Evolutionary conservation across 331 rosid genomes (phyloP).

Genomic region (Malus hybrid): DNA sequence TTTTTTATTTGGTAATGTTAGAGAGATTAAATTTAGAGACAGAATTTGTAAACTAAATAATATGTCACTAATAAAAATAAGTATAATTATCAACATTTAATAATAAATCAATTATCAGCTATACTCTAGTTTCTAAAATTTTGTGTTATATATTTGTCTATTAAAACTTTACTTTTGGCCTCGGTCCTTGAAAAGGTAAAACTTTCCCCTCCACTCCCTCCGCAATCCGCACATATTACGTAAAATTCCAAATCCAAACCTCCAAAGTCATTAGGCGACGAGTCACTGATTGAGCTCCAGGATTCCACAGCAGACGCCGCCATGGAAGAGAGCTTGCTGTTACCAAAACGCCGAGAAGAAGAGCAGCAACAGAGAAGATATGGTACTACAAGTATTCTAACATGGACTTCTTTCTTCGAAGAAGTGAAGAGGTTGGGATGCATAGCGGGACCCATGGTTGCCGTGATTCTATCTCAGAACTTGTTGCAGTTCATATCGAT

Average conservation of each 20-base stretch:
- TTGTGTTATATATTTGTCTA: too few species aligned
- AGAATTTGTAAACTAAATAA: rapidly evolving
- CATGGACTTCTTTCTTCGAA: conserved; percentile 5
- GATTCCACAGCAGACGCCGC: not conserved
- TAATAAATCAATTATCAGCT: too few species aligned
- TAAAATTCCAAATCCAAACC: not conserved
- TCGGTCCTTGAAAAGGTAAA: too few species aligned
- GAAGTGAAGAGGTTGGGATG: conserved; percentile 16
- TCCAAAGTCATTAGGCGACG: not conserved
- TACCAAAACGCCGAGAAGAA: not conserved
- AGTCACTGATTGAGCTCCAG: not conserved
- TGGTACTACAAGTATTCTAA: too few species aligned
- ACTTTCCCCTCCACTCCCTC: too few species aligned
- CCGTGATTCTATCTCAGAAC: conserved; percentile 25
- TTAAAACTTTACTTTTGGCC: too few species aligned
- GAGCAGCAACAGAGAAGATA: not conserved
- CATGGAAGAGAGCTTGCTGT: conserved; percentile 22
- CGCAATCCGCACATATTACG: too few species aligned
- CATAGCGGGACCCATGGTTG: too few species aligned
- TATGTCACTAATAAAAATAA: too few species aligned
- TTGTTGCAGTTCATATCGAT: conserved; percentile 43
- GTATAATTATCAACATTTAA: too few species aligned
- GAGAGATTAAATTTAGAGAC: rapidly evolving
- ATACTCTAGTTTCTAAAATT: too few species aligned
- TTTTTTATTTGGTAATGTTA: too few species aligned